phyloP scores from a whole-genome alignment of 202 grass and related monocot genomes.

The Cymbopogon flexuosus region DNA sequence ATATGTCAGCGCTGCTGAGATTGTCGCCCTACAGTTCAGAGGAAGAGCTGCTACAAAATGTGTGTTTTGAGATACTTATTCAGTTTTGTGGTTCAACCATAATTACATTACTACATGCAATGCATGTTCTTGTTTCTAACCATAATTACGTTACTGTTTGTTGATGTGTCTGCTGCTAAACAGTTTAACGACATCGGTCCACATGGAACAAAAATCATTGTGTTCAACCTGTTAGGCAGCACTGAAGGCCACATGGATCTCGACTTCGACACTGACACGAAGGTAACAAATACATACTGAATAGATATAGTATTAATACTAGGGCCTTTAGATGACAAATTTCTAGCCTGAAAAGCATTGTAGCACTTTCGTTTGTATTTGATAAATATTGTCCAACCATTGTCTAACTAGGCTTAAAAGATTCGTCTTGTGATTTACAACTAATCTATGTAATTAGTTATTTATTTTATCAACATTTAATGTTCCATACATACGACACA shows the following conservation, averaged over 20 bases:
- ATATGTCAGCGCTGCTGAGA: conserved; percentile 39
- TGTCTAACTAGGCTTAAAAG: no score
- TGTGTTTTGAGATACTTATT: conserved; percentile 16
- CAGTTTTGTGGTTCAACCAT: not conserved
- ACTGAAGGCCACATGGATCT: conserved; percentile 39
- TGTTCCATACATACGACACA: no score
- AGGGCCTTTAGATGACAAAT: no score
- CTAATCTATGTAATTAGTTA: no score
- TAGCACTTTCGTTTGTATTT: no score
- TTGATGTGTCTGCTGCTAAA: not conserved
- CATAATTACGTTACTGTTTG: not conserved
- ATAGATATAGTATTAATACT: not conserved
- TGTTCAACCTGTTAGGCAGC: conserved; percentile 49
- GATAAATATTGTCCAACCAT: no score
- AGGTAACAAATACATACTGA: no score
- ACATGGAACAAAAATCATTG: conserved; percentile 57
- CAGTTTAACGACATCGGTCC: conserved; percentile 52
- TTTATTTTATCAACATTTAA: no score
- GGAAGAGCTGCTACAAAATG: conserved; percentile 49
- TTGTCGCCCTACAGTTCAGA: conserved; percentile 50
- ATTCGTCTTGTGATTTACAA: no score
- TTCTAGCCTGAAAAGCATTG: no score
- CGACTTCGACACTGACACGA: no score
- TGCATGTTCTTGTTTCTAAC: not conserved
- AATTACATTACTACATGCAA: not conserved